Base-by-base conservation (phyloP, 2,329 filamentous ascomycete species). In the Aspergillus floridensis region DNA sequence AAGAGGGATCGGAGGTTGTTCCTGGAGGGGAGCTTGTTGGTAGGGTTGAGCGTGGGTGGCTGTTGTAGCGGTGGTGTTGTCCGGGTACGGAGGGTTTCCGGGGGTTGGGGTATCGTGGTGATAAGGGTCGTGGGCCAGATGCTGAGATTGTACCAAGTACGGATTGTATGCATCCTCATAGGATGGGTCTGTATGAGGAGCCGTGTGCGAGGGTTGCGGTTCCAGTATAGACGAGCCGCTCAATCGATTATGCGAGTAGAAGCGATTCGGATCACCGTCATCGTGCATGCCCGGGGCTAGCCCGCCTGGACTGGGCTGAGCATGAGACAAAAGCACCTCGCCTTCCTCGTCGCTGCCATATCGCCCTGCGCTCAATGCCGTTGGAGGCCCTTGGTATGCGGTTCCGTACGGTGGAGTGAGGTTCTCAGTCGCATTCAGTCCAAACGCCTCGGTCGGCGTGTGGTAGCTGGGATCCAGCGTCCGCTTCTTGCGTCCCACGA, bases 401-500 rank as follows among this genome's bases (percentile, higher is more conserved):
- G 72, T 75, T 7, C 59, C 62, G 19, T 64, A 59, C 5, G 61
- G 41, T 3, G 56, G 57, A 3, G 57, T 58, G 19, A 57, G 52
- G 26, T 51, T 58, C 31, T 59, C 60, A 7, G 70, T 52, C 14
- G 63, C 57, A 31, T 72, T 67, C 22, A 76, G 66, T 8, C 68
- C 68, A 38, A 76, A 71, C 14, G 68, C 65, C 41, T 71, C 68
- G 29, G 58, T 56, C 29, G 66, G 66, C 26, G 60, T 64, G 55
- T 68, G 71, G 58, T 79, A 79, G 62, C 77, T 79, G 21, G 73
- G 64, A 56, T 79, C 77, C 46, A 70, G 58, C 51, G 70, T 73
- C 49, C 79, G 72, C 59, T 66, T 73, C 71, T 86, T 88, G 56
- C 85, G 82, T 47, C 91, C 91, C 16, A 91, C 85, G 63, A 93